These are phyloP conservation scores for Pythium graminicola DNA, from an alignment of 352 stramenopile genomes.

Conservation along the genomic window DNA sequence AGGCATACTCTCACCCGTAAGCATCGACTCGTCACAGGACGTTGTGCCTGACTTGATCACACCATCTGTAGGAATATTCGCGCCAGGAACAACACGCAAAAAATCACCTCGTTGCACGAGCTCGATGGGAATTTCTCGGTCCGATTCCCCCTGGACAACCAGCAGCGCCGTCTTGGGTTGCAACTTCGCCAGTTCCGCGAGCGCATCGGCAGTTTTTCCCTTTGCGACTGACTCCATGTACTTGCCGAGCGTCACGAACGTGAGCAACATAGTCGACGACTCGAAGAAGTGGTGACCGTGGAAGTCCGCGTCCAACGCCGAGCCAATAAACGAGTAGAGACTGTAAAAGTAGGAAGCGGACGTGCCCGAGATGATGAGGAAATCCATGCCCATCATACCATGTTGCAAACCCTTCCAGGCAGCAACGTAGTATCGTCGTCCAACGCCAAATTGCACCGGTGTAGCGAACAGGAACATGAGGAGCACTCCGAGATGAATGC, in stretches of 20 bases:
- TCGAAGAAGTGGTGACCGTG: conserved; percentile 85
- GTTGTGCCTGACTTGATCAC: conserved; percentile 64
- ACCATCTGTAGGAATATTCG: conserved; percentile 77
- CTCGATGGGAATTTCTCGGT: conserved; percentile 74
- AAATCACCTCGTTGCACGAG: conserved; percentile 77
- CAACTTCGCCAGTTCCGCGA: conserved; percentile 66
- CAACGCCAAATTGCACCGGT: conserved; percentile 80
- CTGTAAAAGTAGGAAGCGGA: conserved; percentile 86
- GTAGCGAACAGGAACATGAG: conserved; percentile 82
- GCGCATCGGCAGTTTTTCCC: conserved; percentile 68
- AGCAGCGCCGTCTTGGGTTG: conserved; percentile 76
- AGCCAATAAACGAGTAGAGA: conserved; percentile 69
- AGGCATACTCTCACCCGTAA: conserved; percentile 86
- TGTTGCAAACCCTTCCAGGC: conserved; percentile 79
- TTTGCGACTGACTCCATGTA: conserved; percentile 88
- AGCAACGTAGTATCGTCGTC: conserved; percentile 71
- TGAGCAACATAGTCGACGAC: conserved; percentile 79
- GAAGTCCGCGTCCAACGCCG: conserved; percentile 49
- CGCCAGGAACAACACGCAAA: conserved; percentile 60
- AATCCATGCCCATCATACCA: conserved; percentile 87
- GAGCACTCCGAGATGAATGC: conserved; percentile 58
- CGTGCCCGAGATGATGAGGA: conserved; percentile 78
- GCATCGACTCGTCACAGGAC: conserved; percentile 74
- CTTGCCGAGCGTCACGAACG: conserved; percentile 84
- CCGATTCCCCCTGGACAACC: conserved; percentile 38